phyloP scores from a whole-genome alignment of 2,329 filamentous ascomycete species.

The Juglanconis oblonga region DNA sequence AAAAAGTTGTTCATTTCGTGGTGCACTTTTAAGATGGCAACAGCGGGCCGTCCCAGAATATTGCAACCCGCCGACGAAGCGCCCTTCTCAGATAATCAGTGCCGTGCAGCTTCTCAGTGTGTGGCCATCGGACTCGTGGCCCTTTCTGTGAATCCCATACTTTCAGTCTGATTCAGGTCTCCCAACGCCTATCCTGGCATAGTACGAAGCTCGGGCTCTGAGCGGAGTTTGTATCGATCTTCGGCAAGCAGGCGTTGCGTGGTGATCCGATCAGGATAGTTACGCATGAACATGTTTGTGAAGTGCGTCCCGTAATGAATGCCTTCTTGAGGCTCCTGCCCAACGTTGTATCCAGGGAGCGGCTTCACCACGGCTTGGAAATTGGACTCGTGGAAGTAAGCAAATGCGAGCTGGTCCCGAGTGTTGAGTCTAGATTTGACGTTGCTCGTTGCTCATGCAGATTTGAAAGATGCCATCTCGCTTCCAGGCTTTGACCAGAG shows the following conservation, averaged over 20 bases:
- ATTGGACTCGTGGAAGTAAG: constrained; percentile 51
- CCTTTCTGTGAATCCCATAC: too few species aligned
- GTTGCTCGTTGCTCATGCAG: constrained; percentile 34
- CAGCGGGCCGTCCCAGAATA: too few species aligned
- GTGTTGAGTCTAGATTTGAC: constrained; percentile 41
- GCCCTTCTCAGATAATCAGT: too few species aligned
- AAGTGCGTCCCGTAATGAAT: constrained; percentile 52
- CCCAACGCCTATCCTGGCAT: constrained; percentile 14
- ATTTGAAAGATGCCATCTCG: constrained; percentile 46
- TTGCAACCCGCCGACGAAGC: too few species aligned
- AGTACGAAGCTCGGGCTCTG: constrained; percentile 25
- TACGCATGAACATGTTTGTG: constrained; percentile 49
- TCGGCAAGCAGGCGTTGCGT: constrained; percentile 35
- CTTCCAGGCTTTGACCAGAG: constrained; percentile 40
- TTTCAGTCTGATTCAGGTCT: too few species aligned
- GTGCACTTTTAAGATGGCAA: too few species aligned
- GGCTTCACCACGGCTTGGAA: constrained; percentile 44
- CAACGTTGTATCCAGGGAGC: constrained; percentile 34
- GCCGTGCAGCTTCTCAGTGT: too few species aligned
- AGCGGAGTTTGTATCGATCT: constrained; percentile 27
- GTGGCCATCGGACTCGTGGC: too few species aligned
- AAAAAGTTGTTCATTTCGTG: too few species aligned
- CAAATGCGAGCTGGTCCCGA: constrained; percentile 44
- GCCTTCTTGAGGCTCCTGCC: constrained; percentile 31
- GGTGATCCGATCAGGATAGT: constrained; percentile 45